Evolutionary conservation across 192 early-diverging fungal genomes (phyloP), one percentile per base, ranked within the genome.

Genomic region (Backusella luteola): DNA sequence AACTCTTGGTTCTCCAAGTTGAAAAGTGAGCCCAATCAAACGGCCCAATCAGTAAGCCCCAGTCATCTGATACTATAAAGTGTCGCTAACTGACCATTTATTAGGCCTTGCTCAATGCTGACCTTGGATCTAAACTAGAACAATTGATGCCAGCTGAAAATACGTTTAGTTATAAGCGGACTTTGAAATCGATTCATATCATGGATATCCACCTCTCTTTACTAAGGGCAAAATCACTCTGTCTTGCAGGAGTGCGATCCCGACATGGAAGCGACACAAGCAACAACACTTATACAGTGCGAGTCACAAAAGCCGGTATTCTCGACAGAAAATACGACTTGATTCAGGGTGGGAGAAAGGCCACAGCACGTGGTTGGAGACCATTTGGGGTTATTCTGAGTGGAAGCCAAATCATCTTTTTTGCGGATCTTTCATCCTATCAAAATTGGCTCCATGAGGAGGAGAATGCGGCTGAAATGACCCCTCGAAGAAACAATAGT

Each of bases 401-500:
- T 77, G 93, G 93, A 34, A 93, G 91, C 56, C 90, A 92, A 34
- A 83, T 94, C 56, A 87, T 93, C 63, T 90, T 94, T 52, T 93
- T 94, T 83, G 86, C 85, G 14, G 90, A 91, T 67, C 73, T 82
- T 2, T 63, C 82, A 8, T 84, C 84, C 71, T 89, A 89, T 59
- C 85, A 90, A 29, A 49, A 76, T 11, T 85, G 87, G 73, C 73
- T 84, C 59, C 77, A 76, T 15, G 66, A 44, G 17, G 44, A 67
- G 17, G 67, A 74, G 56, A 34, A 49, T 29, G 14, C 36, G 6
- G 14, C 38, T 9, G 19, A 44, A 11, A 35, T 66, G 29, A 21
- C 73, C 29, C 66, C 56, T 32, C 46, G 23, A 69, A 68, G 39
- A 4, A 67, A 78, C 26, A 71, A 67, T n/a, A 69, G 49, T 63